These are phyloP conservation scores for Penicillium nordicum DNA, from an alignment of 2,329 filamentous ascomycete species.

Conservation along the genomic window DNA sequence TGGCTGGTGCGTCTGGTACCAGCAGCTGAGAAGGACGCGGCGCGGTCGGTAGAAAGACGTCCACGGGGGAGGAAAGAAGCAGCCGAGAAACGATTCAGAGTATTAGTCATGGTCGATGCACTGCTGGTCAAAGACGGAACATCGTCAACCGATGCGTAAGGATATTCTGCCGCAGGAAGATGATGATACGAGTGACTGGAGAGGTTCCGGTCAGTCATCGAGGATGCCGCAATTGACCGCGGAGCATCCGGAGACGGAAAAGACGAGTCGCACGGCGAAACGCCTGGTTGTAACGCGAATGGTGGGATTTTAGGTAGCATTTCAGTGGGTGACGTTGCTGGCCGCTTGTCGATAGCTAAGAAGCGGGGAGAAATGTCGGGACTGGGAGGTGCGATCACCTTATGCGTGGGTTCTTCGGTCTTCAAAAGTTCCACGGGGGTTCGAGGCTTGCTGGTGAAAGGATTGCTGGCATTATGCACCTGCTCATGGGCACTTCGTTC, in stretches of 20 bases:
- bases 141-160: slow-evolving; percentile 47
- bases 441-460: slow-evolving; percentile 22
- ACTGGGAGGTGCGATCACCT: slow-evolving; percentile 26
- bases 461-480: slow-evolving; percentile 19
- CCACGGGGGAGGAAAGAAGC: slow-evolving; percentile 41
- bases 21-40: slow-evolving; percentile 44
- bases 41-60: slow-evolving; percentile 44
- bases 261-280: slow-evolving; percentile 39
- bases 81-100: slow-evolving; percentile 41
- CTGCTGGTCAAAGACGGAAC: slow-evolving; percentile 51
- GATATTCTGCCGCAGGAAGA: slow-evolving; percentile 37
- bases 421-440: slow-evolving; percentile 31
- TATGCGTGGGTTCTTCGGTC: slow-evolving; percentile 29
- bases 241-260: slow-evolving; percentile 47
- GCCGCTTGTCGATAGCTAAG: slow-evolving; percentile 38
- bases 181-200: slow-evolving; percentile 37
- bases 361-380: slow-evolving; percentile 39
- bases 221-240: slow-evolving; percentile 41
- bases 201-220: slow-evolving; percentile 42
- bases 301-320: slow-evolving; percentile 39
- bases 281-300: slow-evolving; percentile 38
- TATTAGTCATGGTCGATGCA: slow-evolving; percentile 47
- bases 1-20: slow-evolving; percentile 40
- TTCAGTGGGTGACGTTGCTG: slow-evolving; percentile 43
- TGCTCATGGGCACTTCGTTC: slow-evolving; percentile 11